Percentiles rank a stretch among this genome's conserved stretches.
Evolutionary conservation across 148 eudicot genomes (phyloP).

Genomic region (Salicornia ramosissima): DNA sequence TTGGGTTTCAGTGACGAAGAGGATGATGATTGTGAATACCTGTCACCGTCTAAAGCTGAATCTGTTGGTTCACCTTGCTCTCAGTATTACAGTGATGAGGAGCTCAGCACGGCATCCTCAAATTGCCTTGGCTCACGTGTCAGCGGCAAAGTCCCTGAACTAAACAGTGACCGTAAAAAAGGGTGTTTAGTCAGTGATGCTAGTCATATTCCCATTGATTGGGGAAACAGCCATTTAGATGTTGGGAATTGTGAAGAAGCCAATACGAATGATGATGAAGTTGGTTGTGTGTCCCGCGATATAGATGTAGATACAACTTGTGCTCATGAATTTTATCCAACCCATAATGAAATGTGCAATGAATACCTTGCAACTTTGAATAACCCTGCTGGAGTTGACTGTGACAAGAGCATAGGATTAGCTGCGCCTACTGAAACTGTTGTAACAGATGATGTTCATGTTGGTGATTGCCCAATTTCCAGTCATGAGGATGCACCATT

Average conservation of each 20-base stretch:
- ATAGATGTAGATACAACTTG: constrained; percentile 28
- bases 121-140: constrained; percentile 24
- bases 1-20: constrained; percentile 17
- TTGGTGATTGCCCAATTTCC: constrained; percentile 4
- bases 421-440: not conserved
- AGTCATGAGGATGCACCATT: constrained; percentile 17
- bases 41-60: constrained; percentile 22
- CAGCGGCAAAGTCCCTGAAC: constrained; percentile 13
- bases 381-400: constrained; percentile 25
- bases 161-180: constrained; percentile 12
- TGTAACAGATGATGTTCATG: constrained; percentile 23
- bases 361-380: constrained; percentile 21
- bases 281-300: constrained; percentile 9
- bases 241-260: constrained; percentile 29
- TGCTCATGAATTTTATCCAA: constrained; percentile 23
- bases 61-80: constrained; percentile 33
- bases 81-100: constrained; percentile 29
- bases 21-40: constrained; percentile 26
- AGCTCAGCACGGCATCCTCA: constrained; percentile 25
- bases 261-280: constrained; percentile 14
- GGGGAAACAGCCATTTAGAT: constrained; percentile 27
- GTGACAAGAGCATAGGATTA: constrained; percentile 24
- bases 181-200: constrained; percentile 19
- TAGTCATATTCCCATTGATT: constrained; percentile 23
- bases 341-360: constrained; percentile 23